A percentile compares a stretch with the other conserved stretches of the same genome.
Evolutionary conservation across 805 yeast genomes (phyloP).

Genomic region (Metschnikowia peoriensis): DNA sequence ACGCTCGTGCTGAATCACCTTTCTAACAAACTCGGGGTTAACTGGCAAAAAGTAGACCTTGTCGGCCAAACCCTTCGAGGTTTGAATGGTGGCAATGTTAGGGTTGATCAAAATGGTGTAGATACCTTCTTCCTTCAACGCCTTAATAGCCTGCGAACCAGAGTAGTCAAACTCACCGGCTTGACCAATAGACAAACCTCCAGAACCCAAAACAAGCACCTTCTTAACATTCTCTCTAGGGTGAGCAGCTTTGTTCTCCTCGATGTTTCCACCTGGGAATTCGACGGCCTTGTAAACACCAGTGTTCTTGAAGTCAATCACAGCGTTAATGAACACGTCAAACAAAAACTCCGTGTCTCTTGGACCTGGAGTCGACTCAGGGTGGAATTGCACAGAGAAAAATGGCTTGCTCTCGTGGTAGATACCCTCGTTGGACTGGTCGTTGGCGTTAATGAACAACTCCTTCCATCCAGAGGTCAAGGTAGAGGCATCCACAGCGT

Average conservation of each 20-base stretch:
- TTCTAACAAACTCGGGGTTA: slow-evolving; percentile 92
- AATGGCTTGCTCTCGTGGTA: slow-evolving; percentile 83
- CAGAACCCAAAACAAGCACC: slow-evolving; percentile 92
- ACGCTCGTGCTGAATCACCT: slow-evolving; percentile 89
- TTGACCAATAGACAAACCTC: slow-evolving; percentile 98
- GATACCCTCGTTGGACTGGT: slow-evolving; percentile 97
- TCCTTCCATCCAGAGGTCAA: slow-evolving; percentile 85
- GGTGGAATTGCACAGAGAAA: slow-evolving; percentile 98
- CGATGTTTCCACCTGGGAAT: slow-evolving; percentile 87
- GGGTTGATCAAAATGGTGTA: slow-evolving; percentile 96
- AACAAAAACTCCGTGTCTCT: slow-evolving; percentile 97
- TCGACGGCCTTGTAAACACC: slow-evolving; percentile 65
- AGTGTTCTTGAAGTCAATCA: slow-evolving; percentile 59
- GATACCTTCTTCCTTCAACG: slow-evolving; percentile 95
- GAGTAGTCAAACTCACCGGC: slow-evolving; percentile 99
- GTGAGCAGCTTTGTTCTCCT: slow-evolving; percentile 69
- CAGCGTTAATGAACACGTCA: slow-evolving; percentile 86
- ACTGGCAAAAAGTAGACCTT: slow-evolving; percentile 98
- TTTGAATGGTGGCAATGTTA: slow-evolving; percentile 97
- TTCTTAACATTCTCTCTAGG: slow-evolving; percentile 86
- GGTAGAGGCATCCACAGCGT: slow-evolving; percentile 84
- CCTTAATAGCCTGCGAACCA: slow-evolving; percentile 98
- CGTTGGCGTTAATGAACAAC: slow-evolving; percentile 92
- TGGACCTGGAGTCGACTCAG: slow-evolving; percentile 99
- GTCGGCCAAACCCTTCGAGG: slow-evolving; percentile 96